A percentile compares a stretch with the other conserved stretches of the same genome.
phyloP scores from a whole-genome alignment of 768 basidiomycete genomes.

The Paxillus rubicundulus region DNA sequence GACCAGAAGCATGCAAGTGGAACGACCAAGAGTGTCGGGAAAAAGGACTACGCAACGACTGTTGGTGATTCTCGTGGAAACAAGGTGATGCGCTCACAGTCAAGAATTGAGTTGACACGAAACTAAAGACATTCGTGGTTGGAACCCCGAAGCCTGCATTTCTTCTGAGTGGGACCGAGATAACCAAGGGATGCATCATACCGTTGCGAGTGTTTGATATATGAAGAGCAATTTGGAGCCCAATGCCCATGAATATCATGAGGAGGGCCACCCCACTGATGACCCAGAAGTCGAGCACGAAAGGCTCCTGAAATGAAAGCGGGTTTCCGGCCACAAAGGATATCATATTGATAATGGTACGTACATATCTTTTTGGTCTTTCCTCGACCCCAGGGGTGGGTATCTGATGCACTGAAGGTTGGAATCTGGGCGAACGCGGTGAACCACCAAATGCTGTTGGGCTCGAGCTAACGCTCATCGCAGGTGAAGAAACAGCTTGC shows the following conservation, averaged over 20 bases:
- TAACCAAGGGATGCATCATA: slow-evolving; percentile 25
- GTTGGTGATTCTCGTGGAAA: not conserved
- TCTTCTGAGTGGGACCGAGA: not conserved
- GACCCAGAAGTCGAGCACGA: slow-evolving; percentile 37
- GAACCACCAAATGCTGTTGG: not conserved
- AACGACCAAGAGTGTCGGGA: slow-evolving; percentile 51
- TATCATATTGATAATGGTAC: slow-evolving; percentile 10
- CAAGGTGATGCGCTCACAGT: slow-evolving; percentile 35
- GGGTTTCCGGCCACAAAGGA: not conserved
- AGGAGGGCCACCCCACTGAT: slow-evolving; percentile 38
- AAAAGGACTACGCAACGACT: slow-evolving; percentile 45
- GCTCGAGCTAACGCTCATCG: not conserved
- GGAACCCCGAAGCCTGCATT: slow-evolving; percentile 54
- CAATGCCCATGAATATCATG: slow-evolving; percentile 48
- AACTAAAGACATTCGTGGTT: slow-evolving; percentile 44
- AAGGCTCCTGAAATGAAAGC: slow-evolving; percentile 23
- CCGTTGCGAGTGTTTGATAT: slow-evolving; percentile 44
- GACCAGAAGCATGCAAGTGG: slow-evolving; percentile 52
- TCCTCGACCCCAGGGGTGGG: slow-evolving; percentile 40
- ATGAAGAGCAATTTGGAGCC: slow-evolving; percentile 43
- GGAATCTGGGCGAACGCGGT: slow-evolving; percentile 36
- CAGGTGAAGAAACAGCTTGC: not conserved
- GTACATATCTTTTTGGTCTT: slow-evolving; percentile 44
- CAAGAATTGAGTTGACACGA: slow-evolving; percentile 45
- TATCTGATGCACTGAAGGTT: slow-evolving; percentile 47